These are phyloP conservation scores for Carpinus fangiana DNA, from an alignment of 306 rosid species.

Conservation along the genomic window DNA sequence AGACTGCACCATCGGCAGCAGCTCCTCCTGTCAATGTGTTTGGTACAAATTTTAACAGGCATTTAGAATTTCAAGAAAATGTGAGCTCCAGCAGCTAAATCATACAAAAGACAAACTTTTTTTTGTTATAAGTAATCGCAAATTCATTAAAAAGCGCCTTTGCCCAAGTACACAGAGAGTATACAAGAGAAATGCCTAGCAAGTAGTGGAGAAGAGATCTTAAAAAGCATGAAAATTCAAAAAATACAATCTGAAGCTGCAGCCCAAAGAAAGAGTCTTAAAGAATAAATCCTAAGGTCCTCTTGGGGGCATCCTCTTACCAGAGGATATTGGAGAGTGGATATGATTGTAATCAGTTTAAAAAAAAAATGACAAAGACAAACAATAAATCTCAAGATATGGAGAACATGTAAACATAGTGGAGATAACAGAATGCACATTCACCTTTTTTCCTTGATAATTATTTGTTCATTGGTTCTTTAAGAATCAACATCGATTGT, in stretches of 20 bases:
- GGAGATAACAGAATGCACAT: constrained; percentile 5
- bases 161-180: no score
- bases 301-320: not conserved
- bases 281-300: no score
- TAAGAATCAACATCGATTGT: constrained; percentile 4
- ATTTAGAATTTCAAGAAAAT: not conserved
- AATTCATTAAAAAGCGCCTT: no score
- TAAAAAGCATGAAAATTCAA: no score
- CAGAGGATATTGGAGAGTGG: not conserved
- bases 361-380: not conserved
- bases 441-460: not conserved
- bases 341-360: not conserved
- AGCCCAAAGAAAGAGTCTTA: no score
- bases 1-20: constrained; percentile 77
- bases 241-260: no score
- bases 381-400: not conserved
- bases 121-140: no score
- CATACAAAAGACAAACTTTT: not conserved
- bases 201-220: no score
- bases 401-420: not conserved
- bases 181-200: no score
- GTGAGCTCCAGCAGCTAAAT: not conserved
- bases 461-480: not conserved
- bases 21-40: constrained; percentile 71
- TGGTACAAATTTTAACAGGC: constrained; percentile 19